A percentile compares a stretch with the other conserved stretches of the same genome.
phyloP scores from a whole-genome alignment of 2,329 filamentous ascomycete genomes.

The Beauveria rudraprayagi region DNA sequence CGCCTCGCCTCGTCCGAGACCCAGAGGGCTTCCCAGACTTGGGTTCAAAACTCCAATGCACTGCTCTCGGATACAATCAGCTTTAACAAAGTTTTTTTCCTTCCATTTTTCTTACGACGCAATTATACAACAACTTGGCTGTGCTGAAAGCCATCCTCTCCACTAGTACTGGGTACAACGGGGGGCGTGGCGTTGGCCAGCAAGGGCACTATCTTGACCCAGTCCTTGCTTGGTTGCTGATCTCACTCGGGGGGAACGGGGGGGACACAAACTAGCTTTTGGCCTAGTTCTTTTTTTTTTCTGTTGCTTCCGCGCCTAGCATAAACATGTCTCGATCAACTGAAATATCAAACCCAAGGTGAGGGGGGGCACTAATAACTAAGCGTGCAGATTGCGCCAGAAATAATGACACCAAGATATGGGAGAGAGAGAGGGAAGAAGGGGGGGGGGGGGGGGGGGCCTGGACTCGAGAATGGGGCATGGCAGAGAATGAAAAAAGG shows the following conservation, averaged over 20 bases:
- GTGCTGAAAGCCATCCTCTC: too few species aligned
- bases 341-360: neutral
- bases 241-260: neutral
- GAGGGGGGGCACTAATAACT: neutral
- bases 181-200: neutral
- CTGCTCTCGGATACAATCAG: too few species aligned
- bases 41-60: too few species aligned
- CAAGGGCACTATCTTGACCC: neutral
- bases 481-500: neutral
- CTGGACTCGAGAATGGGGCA: constrained; percentile 10
- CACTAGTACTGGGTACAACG: neutral
- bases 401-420: neutral
- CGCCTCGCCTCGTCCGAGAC: too few species aligned
- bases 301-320: neutral
- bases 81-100: too few species aligned
- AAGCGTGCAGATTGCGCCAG: neutral
- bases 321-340: neutral
- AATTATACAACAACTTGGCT: too few species aligned
- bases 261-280: neutral
- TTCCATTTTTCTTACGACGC: too few species aligned
- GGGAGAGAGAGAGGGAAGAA: neutral
- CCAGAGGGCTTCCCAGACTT: too few species aligned
- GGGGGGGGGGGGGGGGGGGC: neutral
- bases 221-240: neutral
- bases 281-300: neutral